Evolutionary conservation across 75 land plant genomes (phyloP).

Genomic region (Picea glauca): DNA sequence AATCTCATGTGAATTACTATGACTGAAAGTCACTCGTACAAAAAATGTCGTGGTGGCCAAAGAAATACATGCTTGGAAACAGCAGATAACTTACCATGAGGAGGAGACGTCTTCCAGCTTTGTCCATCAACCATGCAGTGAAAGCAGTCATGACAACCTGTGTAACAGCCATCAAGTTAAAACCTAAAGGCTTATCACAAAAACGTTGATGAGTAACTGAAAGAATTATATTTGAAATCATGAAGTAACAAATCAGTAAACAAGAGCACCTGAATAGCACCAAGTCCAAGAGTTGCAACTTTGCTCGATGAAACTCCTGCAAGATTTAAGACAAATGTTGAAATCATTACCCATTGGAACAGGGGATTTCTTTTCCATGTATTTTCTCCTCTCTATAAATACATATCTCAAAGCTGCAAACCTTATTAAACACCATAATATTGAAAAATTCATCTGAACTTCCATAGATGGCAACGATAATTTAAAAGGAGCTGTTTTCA

Average conservation of each 20-base stretch:
- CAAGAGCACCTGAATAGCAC: slow-evolving; percentile 57
- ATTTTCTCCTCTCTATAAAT: not conserved
- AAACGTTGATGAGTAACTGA: no score
- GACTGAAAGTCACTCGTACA: not conserved
- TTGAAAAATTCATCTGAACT: not conserved
- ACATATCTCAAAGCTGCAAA: not conserved
- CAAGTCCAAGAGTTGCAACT: slow-evolving; percentile 59
- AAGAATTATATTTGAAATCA: no score
- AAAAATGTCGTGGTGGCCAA: not conserved
- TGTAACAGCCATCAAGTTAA: not conserved
- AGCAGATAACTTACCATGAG: slow-evolving; percentile 52
- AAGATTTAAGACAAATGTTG: not conserved
- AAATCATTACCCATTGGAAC: not conserved
- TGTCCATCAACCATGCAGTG: slow-evolving; percentile 66
- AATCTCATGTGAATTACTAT: not conserved
- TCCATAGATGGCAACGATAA: not conserved
- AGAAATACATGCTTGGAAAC: not conserved
- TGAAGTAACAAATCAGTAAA: no score
- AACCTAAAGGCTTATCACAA: not conserved
- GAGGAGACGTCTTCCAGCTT: slow-evolving; percentile 72
- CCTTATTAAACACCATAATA: not conserved
- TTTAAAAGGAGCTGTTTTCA: not conserved
- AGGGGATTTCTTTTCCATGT: not conserved
- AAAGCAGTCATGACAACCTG: slow-evolving; percentile 79
- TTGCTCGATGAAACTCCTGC: slow-evolving; percentile 63